Conservation (phyloP, 768 basidiomycete genomes). For the Kwoniella newhampshirensis region DNA sequence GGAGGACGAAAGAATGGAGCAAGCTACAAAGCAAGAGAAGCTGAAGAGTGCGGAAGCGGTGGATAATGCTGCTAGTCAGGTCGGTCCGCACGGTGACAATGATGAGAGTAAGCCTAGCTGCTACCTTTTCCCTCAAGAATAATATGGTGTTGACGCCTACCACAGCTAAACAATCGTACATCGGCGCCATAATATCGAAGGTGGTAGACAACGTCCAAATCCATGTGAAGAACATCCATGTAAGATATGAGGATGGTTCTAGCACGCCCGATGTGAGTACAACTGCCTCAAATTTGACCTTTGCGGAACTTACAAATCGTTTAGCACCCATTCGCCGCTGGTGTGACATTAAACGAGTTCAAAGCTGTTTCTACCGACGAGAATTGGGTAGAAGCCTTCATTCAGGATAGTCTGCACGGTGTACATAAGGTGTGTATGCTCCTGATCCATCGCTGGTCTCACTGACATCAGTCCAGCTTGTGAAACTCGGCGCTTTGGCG, state of each 20-base stretch:
- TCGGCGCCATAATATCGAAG: conserved; percentile 78
- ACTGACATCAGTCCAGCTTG: conserved; percentile 62
- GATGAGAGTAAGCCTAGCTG: conserved; percentile 47
- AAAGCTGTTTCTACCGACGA: conserved; percentile 84
- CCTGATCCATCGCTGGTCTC: not conserved
- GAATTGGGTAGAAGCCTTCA: conserved; percentile 85
- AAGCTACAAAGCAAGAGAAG: conserved; percentile 84
- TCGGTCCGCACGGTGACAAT: conserved; percentile 26
- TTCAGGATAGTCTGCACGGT: conserved; percentile 79
- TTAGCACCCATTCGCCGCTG: conserved; percentile 91
- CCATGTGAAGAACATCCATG: conserved; percentile 90
- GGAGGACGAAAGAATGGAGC: conserved; percentile 78
- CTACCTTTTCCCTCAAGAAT: too few relatives aligned
- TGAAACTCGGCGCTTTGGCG: conserved; percentile 79
- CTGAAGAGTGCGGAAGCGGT: conserved; percentile 75
- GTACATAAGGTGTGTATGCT: conserved; percentile 73
- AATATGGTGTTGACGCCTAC: conserved; percentile 22
- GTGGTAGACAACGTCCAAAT: conserved; percentile 95
- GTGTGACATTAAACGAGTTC: conserved; percentile 82
- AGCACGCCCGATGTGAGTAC: conserved; percentile 84
- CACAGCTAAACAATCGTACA: conserved; percentile 71
- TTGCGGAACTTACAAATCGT: not conserved
- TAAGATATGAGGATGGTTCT: conserved; percentile 92
- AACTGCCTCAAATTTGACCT: not conserved
- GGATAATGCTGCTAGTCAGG: conserved; percentile 58